Evolutionary conservation across 176 grass and related monocot species (phyloP).

Genomic region (Bothriochloa decipiens): DNA sequence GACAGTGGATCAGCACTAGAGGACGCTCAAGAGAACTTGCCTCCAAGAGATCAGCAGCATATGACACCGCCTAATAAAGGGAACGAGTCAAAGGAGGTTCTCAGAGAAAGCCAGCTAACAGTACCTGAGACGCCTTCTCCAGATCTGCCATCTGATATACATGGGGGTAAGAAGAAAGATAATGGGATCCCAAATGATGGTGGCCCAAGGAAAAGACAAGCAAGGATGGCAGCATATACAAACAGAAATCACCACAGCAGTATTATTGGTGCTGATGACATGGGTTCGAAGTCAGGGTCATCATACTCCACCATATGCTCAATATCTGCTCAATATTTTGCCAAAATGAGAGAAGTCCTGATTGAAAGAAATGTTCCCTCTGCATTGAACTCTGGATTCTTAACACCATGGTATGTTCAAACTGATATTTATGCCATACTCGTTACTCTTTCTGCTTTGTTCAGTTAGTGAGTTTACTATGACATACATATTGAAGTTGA

Average conservation of each 20-base stretch:
- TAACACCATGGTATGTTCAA: constrained; percentile 84
- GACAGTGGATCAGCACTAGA: constrained; percentile 57
- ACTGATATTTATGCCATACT: neutral
- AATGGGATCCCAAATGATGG: constrained; percentile 65
- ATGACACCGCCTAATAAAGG: constrained; percentile 86
- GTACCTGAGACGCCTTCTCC: constrained; percentile 98
- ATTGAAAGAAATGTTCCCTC: constrained; percentile 91
- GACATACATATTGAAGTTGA: neutral
- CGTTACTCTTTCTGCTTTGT: constrained; percentile 29
- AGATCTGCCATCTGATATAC: constrained; percentile 72
- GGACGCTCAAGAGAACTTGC: constrained; percentile 78
- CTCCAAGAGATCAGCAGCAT: constrained; percentile 76
- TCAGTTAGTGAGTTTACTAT: constrained; percentile 25
- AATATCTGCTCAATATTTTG: constrained; percentile 85
- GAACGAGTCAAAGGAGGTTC: constrained; percentile 67
- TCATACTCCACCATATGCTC: constrained; percentile 83
- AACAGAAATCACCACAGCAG: constrained; percentile 63
- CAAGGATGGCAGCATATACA: constrained; percentile 62
- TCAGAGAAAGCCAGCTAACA: constrained; percentile 86
- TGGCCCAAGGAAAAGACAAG: constrained; percentile 82
- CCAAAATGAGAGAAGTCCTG: constrained; percentile 88
- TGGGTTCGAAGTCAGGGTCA: constrained; percentile 71
- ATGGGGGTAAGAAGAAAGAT: constrained; percentile 90
- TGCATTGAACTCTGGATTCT: constrained; percentile 89
- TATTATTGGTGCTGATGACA: constrained; percentile 61